phyloP scores from a whole-genome alignment of 169 alveolate genomes.

The Cryptosporidium parvum region DNA sequence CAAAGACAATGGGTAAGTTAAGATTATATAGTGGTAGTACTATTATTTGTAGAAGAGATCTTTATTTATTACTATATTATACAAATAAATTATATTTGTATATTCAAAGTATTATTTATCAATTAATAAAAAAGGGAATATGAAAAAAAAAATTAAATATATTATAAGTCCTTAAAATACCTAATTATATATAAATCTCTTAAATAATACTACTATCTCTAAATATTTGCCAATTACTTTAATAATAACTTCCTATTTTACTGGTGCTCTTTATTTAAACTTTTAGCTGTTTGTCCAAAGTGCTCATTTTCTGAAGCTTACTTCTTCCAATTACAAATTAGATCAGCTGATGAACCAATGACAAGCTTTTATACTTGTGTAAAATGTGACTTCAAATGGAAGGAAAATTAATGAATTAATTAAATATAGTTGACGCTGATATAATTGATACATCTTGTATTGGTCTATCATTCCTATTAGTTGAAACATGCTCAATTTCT shows the following conservation, averaged over 20 bases:
- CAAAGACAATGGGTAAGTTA: slow-evolving; percentile 47
- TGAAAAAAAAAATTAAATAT: too few relatives aligned
- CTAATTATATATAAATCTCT: slow-evolving; percentile 79
- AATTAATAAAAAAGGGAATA: neutral
- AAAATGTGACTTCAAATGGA: slow-evolving; percentile 84
- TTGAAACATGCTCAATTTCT: slow-evolving; percentile 90
- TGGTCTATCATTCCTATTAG: slow-evolving; percentile 86
- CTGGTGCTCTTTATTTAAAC: neutral
- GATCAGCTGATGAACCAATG: slow-evolving; percentile 92
- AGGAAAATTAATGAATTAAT: slow-evolving; percentile 77
- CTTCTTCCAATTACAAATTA: slow-evolving; percentile 86
- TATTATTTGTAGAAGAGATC: neutral
- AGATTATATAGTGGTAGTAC: neutral
- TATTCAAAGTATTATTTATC: neutral
- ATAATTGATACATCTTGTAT: slow-evolving; percentile 81
- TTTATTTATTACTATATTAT: too few relatives aligned
- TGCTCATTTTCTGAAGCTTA: slow-evolving; percentile 85
- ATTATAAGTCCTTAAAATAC: slow-evolving; percentile 27
- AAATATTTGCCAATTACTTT: slow-evolving; percentile 10
- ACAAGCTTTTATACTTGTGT: slow-evolving; percentile 88
- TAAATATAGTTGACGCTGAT: slow-evolving; percentile 39
- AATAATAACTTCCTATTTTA: neutral
- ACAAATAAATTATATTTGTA: too few relatives aligned
- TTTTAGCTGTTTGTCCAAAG: slow-evolving; percentile 85
- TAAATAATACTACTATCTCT: slow-evolving; percentile 78